Evolutionary conservation across 371 early-diverging fungal genomes (phyloP).

Genomic region (Syncephalastrum sp.): DNA sequence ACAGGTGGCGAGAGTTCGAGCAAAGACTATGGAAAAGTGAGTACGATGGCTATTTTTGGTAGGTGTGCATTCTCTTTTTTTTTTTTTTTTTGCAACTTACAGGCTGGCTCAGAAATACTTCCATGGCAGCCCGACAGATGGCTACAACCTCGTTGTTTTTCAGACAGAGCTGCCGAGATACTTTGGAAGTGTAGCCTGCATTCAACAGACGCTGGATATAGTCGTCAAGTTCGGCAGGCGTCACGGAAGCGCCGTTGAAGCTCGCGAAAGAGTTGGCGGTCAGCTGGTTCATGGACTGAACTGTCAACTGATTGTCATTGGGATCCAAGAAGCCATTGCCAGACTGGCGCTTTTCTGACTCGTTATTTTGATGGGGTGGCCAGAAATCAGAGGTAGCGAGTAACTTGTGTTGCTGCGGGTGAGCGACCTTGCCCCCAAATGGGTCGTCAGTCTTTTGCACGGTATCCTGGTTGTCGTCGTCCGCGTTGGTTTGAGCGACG

Average conservation of each 20-base stretch:
- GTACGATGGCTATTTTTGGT: not conserved
- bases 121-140: conserved; percentile 87
- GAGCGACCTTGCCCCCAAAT: conserved; percentile 34
- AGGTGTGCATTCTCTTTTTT: not conserved
- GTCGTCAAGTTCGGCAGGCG: conserved; percentile 75
- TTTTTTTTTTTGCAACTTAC: conserved; percentile 18
- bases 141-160: conserved; percentile 84
- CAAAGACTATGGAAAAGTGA: conserved; percentile 53
- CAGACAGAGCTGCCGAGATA: conserved; percentile 71
- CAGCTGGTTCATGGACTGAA: conserved; percentile 45
- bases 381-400: conserved; percentile 40
- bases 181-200: conserved; percentile 74
- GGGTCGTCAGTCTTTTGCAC: conserved; percentile 33
- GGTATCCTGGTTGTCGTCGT: conserved; percentile 18
- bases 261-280: conserved; percentile 44
- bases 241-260: conserved; percentile 24
- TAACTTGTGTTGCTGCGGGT: conserved; percentile 42
- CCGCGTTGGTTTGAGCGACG: conserved; percentile 6
- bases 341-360: not conserved
- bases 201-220: conserved; percentile 82
- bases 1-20: conserved; percentile 97
- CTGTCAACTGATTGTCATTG: conserved; percentile 42
- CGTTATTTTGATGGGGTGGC: conserved; percentile 27
- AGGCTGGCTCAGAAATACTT: conserved; percentile 93
- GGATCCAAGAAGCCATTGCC: conserved; percentile 6